These are phyloP conservation scores for Sugiyamaella chiloensis DNA, from an alignment of 805 yeast genomes.

Conservation along the genomic window DNA sequence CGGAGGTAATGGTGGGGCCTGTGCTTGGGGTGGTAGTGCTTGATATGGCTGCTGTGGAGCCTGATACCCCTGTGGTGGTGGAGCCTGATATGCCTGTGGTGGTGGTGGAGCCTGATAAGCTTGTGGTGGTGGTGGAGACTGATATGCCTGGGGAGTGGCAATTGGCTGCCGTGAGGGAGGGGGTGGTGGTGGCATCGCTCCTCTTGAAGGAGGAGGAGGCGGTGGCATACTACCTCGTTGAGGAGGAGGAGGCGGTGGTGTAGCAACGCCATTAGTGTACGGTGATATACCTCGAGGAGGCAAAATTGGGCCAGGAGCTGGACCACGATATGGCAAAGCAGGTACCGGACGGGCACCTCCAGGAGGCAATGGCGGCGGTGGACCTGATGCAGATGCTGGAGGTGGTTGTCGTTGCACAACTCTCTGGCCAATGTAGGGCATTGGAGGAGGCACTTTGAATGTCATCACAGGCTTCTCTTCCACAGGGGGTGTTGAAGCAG, in stretches of 20 bases:
- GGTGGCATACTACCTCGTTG: conserved; percentile 23
- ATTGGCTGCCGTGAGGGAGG: conserved; percentile 24
- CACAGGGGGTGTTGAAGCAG: conserved; percentile 20
- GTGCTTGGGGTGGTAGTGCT: conserved; percentile 18
- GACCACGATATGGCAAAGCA: conserved; percentile 35
- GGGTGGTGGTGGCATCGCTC: conserved; percentile 25
- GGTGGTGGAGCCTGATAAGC: conserved; percentile 13
- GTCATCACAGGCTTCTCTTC: conserved; percentile 9
- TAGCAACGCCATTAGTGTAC: background rate
- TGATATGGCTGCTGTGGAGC: conserved; percentile 23
- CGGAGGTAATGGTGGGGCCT: conserved; percentile 22
- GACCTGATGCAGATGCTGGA: conserved; percentile 15
- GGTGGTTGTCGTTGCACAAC: conserved; percentile 14
- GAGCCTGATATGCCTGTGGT: conserved; percentile 19
- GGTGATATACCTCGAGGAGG: conserved; percentile 33
- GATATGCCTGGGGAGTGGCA: conserved; percentile 19
- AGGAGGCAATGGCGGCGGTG: conserved; percentile 21
- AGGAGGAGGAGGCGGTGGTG: conserved; percentile 20
- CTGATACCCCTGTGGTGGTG: conserved; percentile 23
- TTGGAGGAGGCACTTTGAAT: conserved; percentile 28
- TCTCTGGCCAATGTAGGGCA: conserved; percentile 29
- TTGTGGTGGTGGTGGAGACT: conserved; percentile 24
- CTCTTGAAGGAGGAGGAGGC: conserved; percentile 16
- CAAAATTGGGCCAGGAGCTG: conserved; percentile 39
- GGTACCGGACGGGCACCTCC: conserved; percentile 5